Evolutionary conservation across 140 eudicot species (phyloP).

Genomic region (Flaveria floridana): DNA sequence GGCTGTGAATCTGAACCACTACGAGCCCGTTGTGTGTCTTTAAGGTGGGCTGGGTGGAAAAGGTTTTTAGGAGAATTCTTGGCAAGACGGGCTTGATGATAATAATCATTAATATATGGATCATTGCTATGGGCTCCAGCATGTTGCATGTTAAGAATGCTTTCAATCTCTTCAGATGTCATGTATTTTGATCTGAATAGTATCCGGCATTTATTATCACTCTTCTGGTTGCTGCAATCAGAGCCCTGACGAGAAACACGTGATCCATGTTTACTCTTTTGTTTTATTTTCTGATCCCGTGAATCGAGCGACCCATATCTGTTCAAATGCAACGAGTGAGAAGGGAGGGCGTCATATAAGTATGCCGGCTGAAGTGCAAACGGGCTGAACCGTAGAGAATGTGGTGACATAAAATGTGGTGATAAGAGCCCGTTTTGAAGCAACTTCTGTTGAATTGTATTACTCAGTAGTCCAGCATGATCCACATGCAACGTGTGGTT

Average conservation of each 20-base stretch:
- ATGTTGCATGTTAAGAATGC: slow-evolving; percentile 84
- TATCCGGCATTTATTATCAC: slow-evolving; percentile 46
- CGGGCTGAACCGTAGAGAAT: slow-evolving; percentile 52
- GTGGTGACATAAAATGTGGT: slow-evolving; percentile 53
- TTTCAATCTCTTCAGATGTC: slow-evolving; percentile 85
- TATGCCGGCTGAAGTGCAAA: slow-evolving; percentile 66
- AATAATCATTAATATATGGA: slow-evolving; percentile 86
- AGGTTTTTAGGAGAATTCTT: slow-evolving; percentile 62
- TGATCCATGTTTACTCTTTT: slow-evolving; percentile 53
- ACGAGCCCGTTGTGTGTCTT: slow-evolving; percentile 65
- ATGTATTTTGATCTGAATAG: slow-evolving; percentile 81
- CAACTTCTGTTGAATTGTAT: slow-evolving; percentile 54
- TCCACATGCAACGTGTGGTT: slow-evolving; percentile 66
- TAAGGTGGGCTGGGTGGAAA: slow-evolving; percentile 67
- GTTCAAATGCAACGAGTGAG: slow-evolving; percentile 46
- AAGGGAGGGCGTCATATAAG: slow-evolving; percentile 46
- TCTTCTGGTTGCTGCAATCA: slow-evolving; percentile 60
- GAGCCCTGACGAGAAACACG: slow-evolving; percentile 66
- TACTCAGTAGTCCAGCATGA: slow-evolving; percentile 56
- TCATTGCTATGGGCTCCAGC: slow-evolving; percentile 85
- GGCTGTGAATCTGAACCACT: slow-evolving; percentile 68
- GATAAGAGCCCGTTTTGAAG: slow-evolving; percentile 57
- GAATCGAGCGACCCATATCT: slow-evolving; percentile 49
- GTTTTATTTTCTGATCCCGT: slow-evolving; percentile 55
- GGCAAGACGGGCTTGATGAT: slow-evolving; percentile 82